A percentile compares a stretch with the other conserved stretches of the same genome.
Conservation (phyloP, 768 basidiomycete species). For the Amanita pseudoporphyria region DNA sequence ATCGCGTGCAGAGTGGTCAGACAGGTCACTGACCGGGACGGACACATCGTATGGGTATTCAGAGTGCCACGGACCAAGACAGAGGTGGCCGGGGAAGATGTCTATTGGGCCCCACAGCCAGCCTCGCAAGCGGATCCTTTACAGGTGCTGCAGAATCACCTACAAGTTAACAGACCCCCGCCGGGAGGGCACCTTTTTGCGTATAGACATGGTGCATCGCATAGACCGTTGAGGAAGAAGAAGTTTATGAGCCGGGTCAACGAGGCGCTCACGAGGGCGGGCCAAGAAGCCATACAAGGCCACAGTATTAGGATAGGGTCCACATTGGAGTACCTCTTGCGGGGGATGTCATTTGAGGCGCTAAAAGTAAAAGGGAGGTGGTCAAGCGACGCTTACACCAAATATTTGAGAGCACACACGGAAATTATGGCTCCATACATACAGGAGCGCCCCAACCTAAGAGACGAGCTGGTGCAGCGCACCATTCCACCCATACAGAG, state of each 20-base stretch:
- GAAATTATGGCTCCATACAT: constrained; percentile 5
- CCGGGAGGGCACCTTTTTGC: constrained; percentile 20
- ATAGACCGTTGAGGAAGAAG: constrained; percentile 17
- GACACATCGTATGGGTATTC: constrained; percentile 17
- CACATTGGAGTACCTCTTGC: constrained; percentile 1
- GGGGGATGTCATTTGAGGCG: background rate
- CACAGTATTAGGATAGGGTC: constrained; percentile 19
- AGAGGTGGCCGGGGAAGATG: constrained; percentile 17
- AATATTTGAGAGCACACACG: background rate
- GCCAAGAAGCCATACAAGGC: constrained; percentile 13
- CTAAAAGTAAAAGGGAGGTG: constrained; percentile 7
- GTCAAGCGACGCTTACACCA: constrained; percentile 2
- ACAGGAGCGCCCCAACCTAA: background rate
- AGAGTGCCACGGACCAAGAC: constrained; percentile 21
- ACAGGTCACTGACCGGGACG: constrained; percentile 14
- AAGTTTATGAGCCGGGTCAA: constrained; percentile 16
- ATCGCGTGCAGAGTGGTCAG: constrained; percentile 18
- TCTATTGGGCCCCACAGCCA: constrained; percentile 22
- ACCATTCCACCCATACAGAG: constrained; percentile 2
- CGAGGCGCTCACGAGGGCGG: constrained; percentile 5
- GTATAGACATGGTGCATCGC: constrained; percentile 10
- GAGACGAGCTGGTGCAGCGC: background rate
- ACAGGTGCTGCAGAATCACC: constrained; percentile 16
- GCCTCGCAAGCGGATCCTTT: constrained; percentile 16
- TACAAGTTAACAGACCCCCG: constrained; percentile 20